Percentiles rank a stretch among this genome's conserved stretches.
Evolutionary conservation across 139 green algal species (phyloP).

Genomic region (Zygnema circumcarinatum): DNA sequence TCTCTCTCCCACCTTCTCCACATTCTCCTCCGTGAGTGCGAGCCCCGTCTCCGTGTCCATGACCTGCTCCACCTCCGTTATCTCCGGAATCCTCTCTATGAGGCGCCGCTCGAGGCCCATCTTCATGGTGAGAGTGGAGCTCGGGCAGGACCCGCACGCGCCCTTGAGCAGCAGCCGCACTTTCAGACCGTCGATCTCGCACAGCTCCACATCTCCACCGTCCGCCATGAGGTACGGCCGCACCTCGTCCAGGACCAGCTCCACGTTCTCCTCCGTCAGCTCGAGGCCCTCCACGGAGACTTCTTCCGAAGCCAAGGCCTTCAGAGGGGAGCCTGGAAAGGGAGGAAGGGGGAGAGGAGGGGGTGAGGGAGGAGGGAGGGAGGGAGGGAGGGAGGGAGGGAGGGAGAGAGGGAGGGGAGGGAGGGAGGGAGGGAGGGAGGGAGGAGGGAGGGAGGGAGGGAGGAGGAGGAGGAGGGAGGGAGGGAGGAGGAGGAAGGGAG

Average conservation of each 20-base stretch:
- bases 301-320: not conserved
- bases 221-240: constrained; percentile 98
- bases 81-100: constrained; percentile 97
- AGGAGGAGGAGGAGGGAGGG: not conserved
- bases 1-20: constrained; percentile 55
- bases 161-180: constrained; percentile 90
- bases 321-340: not conserved
- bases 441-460: not conserved
- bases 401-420: not conserved
- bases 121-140: constrained; percentile 92
- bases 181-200: constrained; percentile 94
- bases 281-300: constrained; percentile 73
- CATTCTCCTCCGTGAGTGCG: constrained; percentile 80
- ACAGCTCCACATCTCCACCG: constrained; percentile 96
- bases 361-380: not conserved
- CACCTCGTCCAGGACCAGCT: constrained; percentile 96
- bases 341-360: not conserved
- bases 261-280: constrained; percentile 97
- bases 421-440: not conserved
- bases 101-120: constrained; percentile 97
- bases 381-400: not conserved
- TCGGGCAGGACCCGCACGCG: constrained; percentile 94
- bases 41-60: constrained; percentile 85
- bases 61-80: constrained; percentile 96
- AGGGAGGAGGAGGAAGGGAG: not conserved